A percentile compares a stretch with the other conserved stretches of the same genome.
Conservation (phyloP, 108 stramenopile genomes). For the Nannochloropsis oceanica region DNA sequence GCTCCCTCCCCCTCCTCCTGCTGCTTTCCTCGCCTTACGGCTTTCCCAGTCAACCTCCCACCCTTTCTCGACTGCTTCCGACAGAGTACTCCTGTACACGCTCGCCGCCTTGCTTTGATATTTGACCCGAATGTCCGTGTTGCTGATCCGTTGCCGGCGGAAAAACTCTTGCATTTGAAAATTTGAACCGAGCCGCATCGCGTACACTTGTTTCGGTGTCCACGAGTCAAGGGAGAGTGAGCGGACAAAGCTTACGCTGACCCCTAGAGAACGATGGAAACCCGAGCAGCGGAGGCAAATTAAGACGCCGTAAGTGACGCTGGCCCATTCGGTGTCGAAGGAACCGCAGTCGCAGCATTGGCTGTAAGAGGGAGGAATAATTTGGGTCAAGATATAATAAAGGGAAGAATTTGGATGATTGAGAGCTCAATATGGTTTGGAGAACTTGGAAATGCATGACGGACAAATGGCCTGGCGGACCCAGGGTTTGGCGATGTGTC, state of each 20-base stretch:
- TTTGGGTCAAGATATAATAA: too few species aligned
- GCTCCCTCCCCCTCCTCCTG: neutral
- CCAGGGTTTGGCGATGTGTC: too few species aligned
- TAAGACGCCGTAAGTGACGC: constrained; percentile 69
- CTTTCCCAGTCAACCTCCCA: neutral
- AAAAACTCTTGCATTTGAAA: neutral
- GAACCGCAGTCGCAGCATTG: constrained; percentile 72
- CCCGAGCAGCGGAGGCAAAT: constrained; percentile 87
- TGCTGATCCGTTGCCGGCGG: neutral
- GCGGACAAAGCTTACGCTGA: constrained; percentile 77
- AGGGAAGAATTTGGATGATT: too few species aligned
- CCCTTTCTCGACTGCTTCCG: neutral
- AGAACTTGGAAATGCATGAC: too few species aligned
- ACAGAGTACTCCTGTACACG: neutral
- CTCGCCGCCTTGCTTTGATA: neutral
- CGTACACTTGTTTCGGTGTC: constrained; percentile 9
- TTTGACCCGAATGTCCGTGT: neutral
- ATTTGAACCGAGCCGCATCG: neutral
- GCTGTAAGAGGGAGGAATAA: neutral
- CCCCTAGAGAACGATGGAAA: constrained; percentile 70
- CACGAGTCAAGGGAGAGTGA: constrained; percentile 87
- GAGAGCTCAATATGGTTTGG: too few species aligned
- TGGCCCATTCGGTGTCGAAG: constrained; percentile 82
- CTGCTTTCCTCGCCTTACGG: neutral
- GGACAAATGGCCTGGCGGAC: too few species aligned